Evolutionary conservation across 768 basidiomycete species (phyloP).

Genomic region (Phanerochaete sordida): DNA sequence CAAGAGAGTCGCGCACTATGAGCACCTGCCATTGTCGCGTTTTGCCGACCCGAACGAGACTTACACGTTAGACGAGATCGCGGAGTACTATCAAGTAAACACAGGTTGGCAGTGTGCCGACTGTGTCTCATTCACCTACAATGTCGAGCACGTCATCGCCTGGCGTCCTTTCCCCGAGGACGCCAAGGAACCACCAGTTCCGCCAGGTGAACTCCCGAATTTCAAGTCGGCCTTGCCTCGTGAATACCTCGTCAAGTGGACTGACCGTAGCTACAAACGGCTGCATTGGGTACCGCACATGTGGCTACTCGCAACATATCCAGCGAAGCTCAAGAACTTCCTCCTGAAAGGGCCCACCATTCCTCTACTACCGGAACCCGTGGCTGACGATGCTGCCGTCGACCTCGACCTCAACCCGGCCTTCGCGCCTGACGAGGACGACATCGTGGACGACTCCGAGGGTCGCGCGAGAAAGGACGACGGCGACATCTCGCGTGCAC

Average conservation of each 20-base stretch:
- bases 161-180: slow-evolving; percentile 81
- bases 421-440: slow-evolving; percentile 42
- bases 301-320: slow-evolving; percentile 74
- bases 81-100: slow-evolving; percentile 53
- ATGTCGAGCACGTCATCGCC: slow-evolving; percentile 82
- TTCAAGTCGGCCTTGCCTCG: slow-evolving; percentile 68
- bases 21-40: slow-evolving; percentile 47
- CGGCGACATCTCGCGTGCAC: slow-evolving; percentile 18
- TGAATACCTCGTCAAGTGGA: slow-evolving; percentile 94
- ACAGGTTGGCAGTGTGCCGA: slow-evolving; percentile 71
- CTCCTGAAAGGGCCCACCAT: slow-evolving; percentile 65
- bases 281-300: slow-evolving; percentile 90
- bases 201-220: slow-evolving; percentile 38
- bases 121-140: slow-evolving; percentile 67
- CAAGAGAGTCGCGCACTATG: slow-evolving; percentile 80
- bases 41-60: slow-evolving; percentile 35
- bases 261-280: slow-evolving; percentile 70
- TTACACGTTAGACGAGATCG: slow-evolving; percentile 40
- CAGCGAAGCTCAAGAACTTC: slow-evolving; percentile 75
- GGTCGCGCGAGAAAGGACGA: slow-evolving; percentile 1
- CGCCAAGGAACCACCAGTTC: slow-evolving; percentile 49
- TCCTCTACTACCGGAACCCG: slow-evolving; percentile 51
- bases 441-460: slow-evolving; percentile 23
- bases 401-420: slow-evolving; percentile 19
- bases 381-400: slow-evolving; percentile 31